Evolutionary conservation across 768 basidiomycete species (phyloP), one percentile per base, ranked within the genome.

Genomic region (Pseudohyphozyma bogoriensis): DNA sequence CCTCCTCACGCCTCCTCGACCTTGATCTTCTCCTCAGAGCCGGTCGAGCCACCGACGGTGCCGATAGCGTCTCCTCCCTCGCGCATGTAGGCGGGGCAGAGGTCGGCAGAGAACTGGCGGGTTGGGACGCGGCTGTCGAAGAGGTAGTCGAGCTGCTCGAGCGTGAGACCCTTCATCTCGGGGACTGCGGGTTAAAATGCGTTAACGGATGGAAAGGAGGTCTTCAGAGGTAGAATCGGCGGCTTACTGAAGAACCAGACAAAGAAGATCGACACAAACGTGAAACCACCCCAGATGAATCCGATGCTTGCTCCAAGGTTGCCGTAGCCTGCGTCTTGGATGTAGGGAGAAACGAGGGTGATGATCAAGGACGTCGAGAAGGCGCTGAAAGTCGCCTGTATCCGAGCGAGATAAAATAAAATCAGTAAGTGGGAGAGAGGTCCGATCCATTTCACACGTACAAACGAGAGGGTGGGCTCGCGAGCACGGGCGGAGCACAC

Each of bases 101-200:
- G n/a, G n/a, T n/a, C n/a, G n/a, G n/a, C n/a, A n/a, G n/a, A n/a
- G n/a, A n/a, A n/a, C n/a, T n/a, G n/a, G n/a, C n/a, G n/a, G n/a
- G n/a, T n/a, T n/a, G 37, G 37, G 18, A 61, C 55, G 18, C 56
- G n/a, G 4, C 55, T 24, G 28, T 64, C 59, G 61, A 68, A 71
- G 8, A 71, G 55, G 44, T 56, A 55, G 56, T 71, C 70, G 59
- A 71, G 61, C 33, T 67, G 59, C 50, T 71, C 70, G 35, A 71
- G 65, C 20, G 63, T 32, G 26, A 60, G 51, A 7, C 61, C 62
- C 49, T 70, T 70, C 29, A 56, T 42, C 46, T 70, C 69, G 11
- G 69, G 69, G 16, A 70, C 55, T n/a, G n/a, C n/a, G n/a, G n/a
- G n/a, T n/a, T n/a, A n/a, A n/a, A n/a, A n/a, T n/a, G n/a, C n/a